Evolutionary conservation across 2,329 filamentous ascomycete species (phyloP).

Genomic region (Colletotrichum sp.): DNA sequence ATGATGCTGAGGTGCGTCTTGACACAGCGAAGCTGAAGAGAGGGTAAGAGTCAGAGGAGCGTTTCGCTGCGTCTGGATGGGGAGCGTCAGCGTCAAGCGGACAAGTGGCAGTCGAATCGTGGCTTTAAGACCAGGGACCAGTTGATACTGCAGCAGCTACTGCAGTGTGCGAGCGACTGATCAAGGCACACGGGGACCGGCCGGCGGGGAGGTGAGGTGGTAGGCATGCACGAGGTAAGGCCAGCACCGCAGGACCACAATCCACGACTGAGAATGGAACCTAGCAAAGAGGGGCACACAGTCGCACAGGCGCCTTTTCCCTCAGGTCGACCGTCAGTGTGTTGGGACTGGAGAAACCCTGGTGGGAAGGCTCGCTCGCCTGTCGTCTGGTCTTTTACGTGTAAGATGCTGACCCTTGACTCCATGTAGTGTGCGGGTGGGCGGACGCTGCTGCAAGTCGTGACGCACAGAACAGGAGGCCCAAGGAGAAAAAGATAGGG

Average conservation of each 20-base stretch:
- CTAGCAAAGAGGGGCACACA: background rate
- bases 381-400: conserved; percentile 1
- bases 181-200: conserved; percentile 1
- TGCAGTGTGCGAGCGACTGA: conserved; percentile 7
- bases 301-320: background rate
- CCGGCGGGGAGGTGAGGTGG: background rate
- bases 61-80: conserved; percentile 2
- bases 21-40: background rate
- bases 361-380: background rate
- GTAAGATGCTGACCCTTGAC: background rate
- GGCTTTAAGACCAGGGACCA: conserved; percentile 9
- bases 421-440: background rate
- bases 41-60: background rate
- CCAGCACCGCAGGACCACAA: background rate
- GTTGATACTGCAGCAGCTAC: conserved; percentile 8
- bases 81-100: background rate
- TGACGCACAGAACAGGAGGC: conserved; percentile 16
- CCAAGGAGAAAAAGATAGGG: background rate
- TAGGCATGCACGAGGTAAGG: background rate
- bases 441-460: conserved; percentile 6
- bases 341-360: background rate
- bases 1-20: background rate
- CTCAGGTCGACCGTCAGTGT: background rate
- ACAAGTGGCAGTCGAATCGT: conserved; percentile 18
- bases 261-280: background rate